Base-by-base conservation (phyloP, 805 yeast species). In the Danielozyma ontarioensis region DNA sequence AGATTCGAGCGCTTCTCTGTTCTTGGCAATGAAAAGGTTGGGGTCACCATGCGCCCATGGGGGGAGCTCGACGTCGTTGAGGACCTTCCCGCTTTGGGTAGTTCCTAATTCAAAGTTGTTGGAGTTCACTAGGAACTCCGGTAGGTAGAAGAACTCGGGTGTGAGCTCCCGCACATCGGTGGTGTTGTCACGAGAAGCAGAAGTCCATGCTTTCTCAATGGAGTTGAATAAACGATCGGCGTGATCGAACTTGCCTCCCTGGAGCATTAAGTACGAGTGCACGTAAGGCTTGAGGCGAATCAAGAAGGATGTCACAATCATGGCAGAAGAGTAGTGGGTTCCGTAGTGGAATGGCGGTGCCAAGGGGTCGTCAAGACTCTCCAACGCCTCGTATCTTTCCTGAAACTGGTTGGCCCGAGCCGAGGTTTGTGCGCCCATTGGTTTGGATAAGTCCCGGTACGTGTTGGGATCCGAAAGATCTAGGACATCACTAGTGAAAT, bases 321-420 rank as follows among this genome's bases (percentile, higher is more conserved):
- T 88, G 0, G 96, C 94, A 0, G 95, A 84, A 0, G 95, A 86
- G 51, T 87, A 87, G 54, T 87, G 96, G 0, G 96, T 88, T 2
- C 96, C 96, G 49, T 87, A 87, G 53, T 87, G 95, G 55, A 87
- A 87, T 0, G 95, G 84, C 0, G 88, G 87, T 0, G 86, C 65
- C 14, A 46, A 38, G 0, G 57, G 64, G 41, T 82, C 88, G 13
- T 72, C 46, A 36, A 87, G 61, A 34, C 83, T 77, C 15, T 63
- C 70, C 16, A 85, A 58, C 0, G 94, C 88, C 14, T 80, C 80
- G 46, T 69, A 88, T 33, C 96, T 58, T 35, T 85, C 93, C 30
- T 64, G 59, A 46, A 86, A 87, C 46, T 76, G 77, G 1, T 50
- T 42, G 2, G 79, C 84, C 36, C 96, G 64, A 2, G 64, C 66